phyloP scores from a whole-genome alignment of 2,329 filamentous ascomycete genomes.

The Monilinia fructigena region DNA sequence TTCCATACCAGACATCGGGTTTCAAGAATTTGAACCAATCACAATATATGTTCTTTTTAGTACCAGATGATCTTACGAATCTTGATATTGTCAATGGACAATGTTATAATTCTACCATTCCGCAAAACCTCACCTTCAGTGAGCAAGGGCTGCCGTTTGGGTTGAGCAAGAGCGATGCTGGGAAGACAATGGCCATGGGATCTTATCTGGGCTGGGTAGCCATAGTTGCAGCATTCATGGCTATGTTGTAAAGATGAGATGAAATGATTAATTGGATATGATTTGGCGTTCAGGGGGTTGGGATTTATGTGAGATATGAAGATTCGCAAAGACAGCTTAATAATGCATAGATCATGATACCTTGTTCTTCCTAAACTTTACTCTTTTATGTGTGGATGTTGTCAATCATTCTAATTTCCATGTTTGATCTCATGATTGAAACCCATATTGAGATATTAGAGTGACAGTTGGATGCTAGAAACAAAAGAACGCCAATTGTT shows the following conservation, averaged over 20 bases:
- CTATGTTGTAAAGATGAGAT: neutral
- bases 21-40: conserved; percentile 66
- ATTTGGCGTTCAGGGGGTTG: conserved; percentile 2
- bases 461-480: too few species aligned
- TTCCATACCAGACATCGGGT: conserved; percentile 72
- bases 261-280: conserved; percentile 15
- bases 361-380: neutral
- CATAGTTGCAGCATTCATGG: neutral
- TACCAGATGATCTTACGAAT: conserved; percentile 64
- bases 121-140: conserved; percentile 70
- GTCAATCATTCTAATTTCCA: neutral
- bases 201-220: neutral
- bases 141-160: conserved; percentile 58
- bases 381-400: neutral
- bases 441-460: too few species aligned
- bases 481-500: too few species aligned
- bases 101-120: conserved; percentile 63
- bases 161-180: conserved; percentile 33
- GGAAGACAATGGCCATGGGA: neutral
- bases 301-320: neutral
- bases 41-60: conserved; percentile 77
- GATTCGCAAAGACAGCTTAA: conserved; percentile 10
- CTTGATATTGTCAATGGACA: conserved; percentile 67
- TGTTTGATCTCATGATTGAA: neutral
- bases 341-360: neutral